Evolutionary conservation across 148 eudicot genomes (phyloP), one percentile per base, ranked within the genome.

Genomic region (Heliosperma pusillum): DNA sequence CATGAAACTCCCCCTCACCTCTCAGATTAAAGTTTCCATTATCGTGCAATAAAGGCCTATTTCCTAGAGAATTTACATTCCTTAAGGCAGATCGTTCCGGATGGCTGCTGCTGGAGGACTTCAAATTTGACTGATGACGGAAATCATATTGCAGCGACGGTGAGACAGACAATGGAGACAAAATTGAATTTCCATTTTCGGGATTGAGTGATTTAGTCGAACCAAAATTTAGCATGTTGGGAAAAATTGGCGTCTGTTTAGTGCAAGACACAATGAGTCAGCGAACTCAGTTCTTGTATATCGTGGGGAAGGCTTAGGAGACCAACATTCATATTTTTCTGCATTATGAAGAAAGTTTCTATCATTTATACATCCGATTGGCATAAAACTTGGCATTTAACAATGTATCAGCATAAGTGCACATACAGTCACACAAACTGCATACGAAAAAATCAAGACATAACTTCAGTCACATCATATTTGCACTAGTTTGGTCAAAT

Each of bases 101-200:
- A 83, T 59, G 47, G 71, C 56, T 63, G 47, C 62, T 76, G 75
- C 47, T 40, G 16, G 60, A 30, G 5, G 68, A 52, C 50, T 77
- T 80, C 71, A 78, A 24, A 71, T 64, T 76, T 20, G 79, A 70
- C 58, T 78, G 76, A 36, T 79, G 80, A 73, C 75, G 82, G 29
- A 76, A 72, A 74, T 85, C 85, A 72, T 69, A 59, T 45, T 79
- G 84, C 68, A 72, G 27, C 33, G 80, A 71, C 69, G 83, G 75
- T 70, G 85, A 79, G 62, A 73, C 83, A 74, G 90, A 86, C 77
- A 89, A 66, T 19, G 81, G 79, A 80, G 90, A 74, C 22, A 71
- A 68, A 77, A 82, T 81, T 11, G 87, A 78, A 78, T 69, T 77
- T 74, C 83, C 88, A 22, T 25, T 71, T 68, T 82, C 89, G 71